Evolutionary conservation across 257 asterid species (phyloP).

Genomic region (Nicotiana tomentosiformis): DNA sequence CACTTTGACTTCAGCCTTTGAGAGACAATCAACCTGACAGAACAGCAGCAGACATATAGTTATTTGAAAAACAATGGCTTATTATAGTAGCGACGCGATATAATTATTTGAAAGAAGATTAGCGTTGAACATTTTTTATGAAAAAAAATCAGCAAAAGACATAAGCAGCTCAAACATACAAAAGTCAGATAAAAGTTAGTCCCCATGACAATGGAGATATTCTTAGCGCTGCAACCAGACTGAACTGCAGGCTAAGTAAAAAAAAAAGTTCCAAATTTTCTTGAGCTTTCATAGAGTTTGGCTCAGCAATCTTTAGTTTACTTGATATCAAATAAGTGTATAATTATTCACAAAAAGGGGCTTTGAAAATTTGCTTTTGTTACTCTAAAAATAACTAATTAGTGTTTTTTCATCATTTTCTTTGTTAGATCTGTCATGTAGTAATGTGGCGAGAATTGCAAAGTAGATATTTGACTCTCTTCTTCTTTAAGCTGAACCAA

Average conservation of each 20-base stretch:
- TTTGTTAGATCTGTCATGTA: background rate
- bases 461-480: too few relatives aligned
- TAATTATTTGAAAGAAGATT: background rate
- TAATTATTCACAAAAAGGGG: background rate
- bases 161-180: background rate
- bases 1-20: slow-evolving; percentile 65
- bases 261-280: too few relatives aligned
- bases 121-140: background rate
- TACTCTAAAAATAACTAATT: background rate
- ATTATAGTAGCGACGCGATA: background rate
- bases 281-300: background rate
- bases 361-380: background rate
- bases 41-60: background rate
- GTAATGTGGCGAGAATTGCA: background rate
- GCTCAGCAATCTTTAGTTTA: too few relatives aligned
- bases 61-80: background rate
- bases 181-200: background rate
- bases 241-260: background rate
- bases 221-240: too few relatives aligned
- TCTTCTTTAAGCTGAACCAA: too few relatives aligned
- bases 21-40: slow-evolving; percentile 48
- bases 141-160: background rate
- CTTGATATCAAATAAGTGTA: too few relatives aligned
- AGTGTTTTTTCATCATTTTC: background rate
- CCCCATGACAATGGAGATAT: background rate